Evolutionary conservation across 192 early-diverging fungal species (phyloP), one percentile per base, ranked within the genome.

Genomic region (Coemansia sp.): DNA sequence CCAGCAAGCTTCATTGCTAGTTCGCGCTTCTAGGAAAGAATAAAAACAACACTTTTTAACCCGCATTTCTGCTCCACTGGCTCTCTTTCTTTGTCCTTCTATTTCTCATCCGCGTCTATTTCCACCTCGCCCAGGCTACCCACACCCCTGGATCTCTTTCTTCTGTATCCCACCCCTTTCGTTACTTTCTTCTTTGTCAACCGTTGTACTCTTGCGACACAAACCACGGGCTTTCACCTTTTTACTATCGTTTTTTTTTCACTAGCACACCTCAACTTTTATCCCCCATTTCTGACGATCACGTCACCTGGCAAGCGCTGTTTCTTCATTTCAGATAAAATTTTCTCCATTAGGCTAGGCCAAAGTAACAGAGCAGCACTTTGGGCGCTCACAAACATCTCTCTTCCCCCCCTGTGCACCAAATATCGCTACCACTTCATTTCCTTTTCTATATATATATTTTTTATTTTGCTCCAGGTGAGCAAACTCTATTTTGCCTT

Each of bases 341-440:
- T 37, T n/a, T 16, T 20, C 27, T 47, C 43, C 58, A 35, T 30
- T 40, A 27, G 38, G 8, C 13, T 43, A 4, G 41, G 61, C 27
- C 40, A 44, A 43, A 62, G 49, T 29, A 34, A 32, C 61, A 44
- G 32, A 47, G 45, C 18, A 44, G 27, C 39, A 34, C 24, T 27
- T 52, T 52, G 49, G 24, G 49, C 49, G 49, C 49, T 52, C 20
- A 47, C 45, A 47, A n/a, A 9, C 40, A 47, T 22, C 20, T 47
- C 20, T 24, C 9, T 24, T 15, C 35, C 10, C 12, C 39, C 16
- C 18, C 22, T 18, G 11, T 24, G 35, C 41, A 52, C 34, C 34
- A 11, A 27, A 47, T 67, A 20, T 68, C 60, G 29, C 64, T 29
- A 53, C 49, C 39, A 32, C 61, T 45, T 37, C 35, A 40, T n/a